Conservation (phyloP, 805 yeast species). For the Barnettozyma pratensis region DNA sequence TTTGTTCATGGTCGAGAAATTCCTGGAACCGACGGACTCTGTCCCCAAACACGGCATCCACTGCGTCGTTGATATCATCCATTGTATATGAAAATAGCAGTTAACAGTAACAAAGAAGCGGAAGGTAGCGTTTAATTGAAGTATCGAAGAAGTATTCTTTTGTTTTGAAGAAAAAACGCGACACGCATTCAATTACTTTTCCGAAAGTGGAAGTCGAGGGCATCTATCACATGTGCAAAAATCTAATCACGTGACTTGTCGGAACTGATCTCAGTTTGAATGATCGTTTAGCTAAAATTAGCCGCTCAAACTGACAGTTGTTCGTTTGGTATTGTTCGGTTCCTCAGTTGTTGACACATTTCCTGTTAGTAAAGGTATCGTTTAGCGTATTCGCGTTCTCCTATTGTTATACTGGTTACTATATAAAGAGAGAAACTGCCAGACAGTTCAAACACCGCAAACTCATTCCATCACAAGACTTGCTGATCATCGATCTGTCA, state of each 20-base stretch:
- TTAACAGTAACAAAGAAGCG: background rate
- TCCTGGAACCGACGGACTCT: constrained; percentile 87
- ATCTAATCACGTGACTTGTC: background rate
- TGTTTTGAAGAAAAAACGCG: background rate
- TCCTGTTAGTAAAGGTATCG: no score
- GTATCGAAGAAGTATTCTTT: background rate
- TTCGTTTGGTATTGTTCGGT: no score
- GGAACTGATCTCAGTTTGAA: background rate
- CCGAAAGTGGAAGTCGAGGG: constrained; percentile 11
- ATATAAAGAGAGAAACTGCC: no score
- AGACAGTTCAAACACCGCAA: no score
- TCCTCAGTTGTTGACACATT: no score
- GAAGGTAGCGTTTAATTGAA: background rate
- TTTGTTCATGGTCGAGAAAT: constrained; percentile 60
- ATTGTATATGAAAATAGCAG: constrained; percentile 5
- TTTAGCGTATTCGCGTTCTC: no score
- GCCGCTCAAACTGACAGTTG: no score
- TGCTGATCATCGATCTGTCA: no score
- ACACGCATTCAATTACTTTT: constrained; percentile 15
- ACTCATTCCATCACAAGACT: no score
- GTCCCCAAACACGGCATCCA: constrained; percentile 59
- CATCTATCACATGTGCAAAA: background rate
- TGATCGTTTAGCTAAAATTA: background rate
- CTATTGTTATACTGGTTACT: no score
- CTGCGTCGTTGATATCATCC: constrained; percentile 23